Evolutionary conservation across 2,329 filamentous ascomycete genomes (phyloP), one percentile per base, ranked within the genome.

Genomic region (Lecanicillium sp.): DNA sequence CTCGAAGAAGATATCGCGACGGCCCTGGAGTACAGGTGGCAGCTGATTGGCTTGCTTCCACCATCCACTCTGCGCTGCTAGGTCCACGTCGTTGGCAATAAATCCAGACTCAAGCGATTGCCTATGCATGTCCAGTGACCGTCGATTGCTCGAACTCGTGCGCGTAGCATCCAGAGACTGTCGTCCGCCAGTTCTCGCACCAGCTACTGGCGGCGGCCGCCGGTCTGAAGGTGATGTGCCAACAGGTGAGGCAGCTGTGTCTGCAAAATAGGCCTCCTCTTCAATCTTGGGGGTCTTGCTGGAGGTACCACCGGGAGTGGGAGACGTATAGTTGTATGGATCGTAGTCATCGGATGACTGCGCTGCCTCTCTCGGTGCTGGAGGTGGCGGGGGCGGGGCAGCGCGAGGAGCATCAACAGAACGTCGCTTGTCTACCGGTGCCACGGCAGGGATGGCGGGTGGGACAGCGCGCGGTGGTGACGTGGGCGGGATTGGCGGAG

Each of bases 61-160:
- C 93, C 93, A 98, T 43, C 84, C 78, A 15, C 81, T 86, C 42
- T 77, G 75, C 37, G 78, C 73, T 11, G 80, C 83, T 30, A 97
- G 73, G 59, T 97, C 90, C 48, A 97, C 68, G 51, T 97, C 90
- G 48, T 83, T 84, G 33, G 93, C 93, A 53, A 97, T 91, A 60
- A 83, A 94, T 1, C 89, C 87, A 37, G 84, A 82, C 55, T 91
- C 87, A 63, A 83, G 77, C 5, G 84, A 85, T 17, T 87, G 84
- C 39, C 91, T 81, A 32, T 77, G 67, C 48, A 86, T 72, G 55
- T 98, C 93, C 66, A 87, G 80, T 3, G 90, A 95, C 32, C 78
- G 67, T 38, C 77, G 68, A 12, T 60, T 65, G n/a, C 63, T 62
- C 11, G 74, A 67, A 46, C 54, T 65, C 57, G 58, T 67, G 62